Conservation (phyloP, 805 yeast genomes). For the Candida suzukii region DNA sequence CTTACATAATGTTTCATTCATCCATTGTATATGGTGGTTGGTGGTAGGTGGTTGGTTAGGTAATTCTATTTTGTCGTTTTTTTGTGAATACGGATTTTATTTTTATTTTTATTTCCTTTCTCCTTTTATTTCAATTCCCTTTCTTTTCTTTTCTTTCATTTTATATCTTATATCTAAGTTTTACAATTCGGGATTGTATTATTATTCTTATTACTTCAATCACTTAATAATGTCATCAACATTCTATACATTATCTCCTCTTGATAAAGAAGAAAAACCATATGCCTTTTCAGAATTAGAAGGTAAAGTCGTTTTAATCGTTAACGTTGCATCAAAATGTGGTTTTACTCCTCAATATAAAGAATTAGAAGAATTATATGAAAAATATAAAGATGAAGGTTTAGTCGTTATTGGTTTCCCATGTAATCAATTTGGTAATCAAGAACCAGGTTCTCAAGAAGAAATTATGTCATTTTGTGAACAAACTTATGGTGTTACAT, state of each 20-base stretch:
- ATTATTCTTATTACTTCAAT: too few species aligned
- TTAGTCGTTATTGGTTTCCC: slow-evolving; percentile 78
- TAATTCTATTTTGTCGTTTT: too few species aligned
- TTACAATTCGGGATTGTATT: too few species aligned
- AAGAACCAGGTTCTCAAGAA: slow-evolving; percentile 65
- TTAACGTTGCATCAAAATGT: slow-evolving; percentile 86
- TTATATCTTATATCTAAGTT: too few species aligned
- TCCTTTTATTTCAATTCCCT: too few species aligned
- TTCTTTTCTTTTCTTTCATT: too few species aligned
- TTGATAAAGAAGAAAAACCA: slow-evolving; percentile 50
- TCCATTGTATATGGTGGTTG: too few species aligned
- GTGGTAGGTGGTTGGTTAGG: too few species aligned
- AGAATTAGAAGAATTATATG: slow-evolving; percentile 62
- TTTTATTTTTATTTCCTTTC: too few species aligned
- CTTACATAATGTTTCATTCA: too few species aligned
- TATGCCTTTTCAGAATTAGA: slow-evolving; percentile 54
- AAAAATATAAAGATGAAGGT: slow-evolving; percentile 56
- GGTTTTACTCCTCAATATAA: slow-evolving; percentile 71
- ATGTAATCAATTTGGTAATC: slow-evolving; percentile 80
- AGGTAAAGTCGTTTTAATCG: slow-evolving; percentile 78
- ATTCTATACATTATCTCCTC: slow-evolving; percentile 65
- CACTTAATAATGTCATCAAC: slow-evolving; percentile 35
- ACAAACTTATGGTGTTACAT: slow-evolving; percentile 80
- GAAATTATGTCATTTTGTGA: slow-evolving; percentile 71
- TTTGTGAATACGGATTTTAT: too few species aligned